Evolutionary conservation across 495 filamentous ascomycete species (phyloP), one percentile per base, ranked within the genome.

Genomic region (Aspergillus bertholletiae): DNA sequence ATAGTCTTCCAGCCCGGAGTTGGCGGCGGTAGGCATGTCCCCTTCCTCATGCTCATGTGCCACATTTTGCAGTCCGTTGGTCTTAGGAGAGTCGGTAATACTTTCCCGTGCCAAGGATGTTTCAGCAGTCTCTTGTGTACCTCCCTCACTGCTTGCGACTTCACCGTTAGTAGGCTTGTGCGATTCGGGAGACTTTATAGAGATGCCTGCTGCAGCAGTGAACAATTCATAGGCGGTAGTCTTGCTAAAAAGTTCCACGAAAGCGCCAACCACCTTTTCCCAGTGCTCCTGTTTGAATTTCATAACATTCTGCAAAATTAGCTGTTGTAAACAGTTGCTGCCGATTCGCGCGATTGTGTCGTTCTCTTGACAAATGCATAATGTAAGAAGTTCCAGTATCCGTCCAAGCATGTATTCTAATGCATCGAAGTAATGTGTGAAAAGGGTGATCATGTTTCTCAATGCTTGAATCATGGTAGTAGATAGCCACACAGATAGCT

Each of bases 391-490:
- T 62, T 97, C 92, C 34, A 99, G 75, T 64, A 97, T 96, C 23
- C 93, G 79, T 63, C 96, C 90, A 18, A 99, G 80, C 95, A 99
- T 97, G 66, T 96, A 93, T 67, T 97, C 90, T 23, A 99, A 74
- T 0, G 90, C 81, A 52, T 96, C 90, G 60, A 97, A 99, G 70
- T 97, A 97, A 69, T 99, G 94, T 0, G 94, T 99, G 65, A 99
- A 97, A 22, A 99, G 83, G 0, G 88, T 92, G 61, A 99, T 97
- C 88, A 99, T 96, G 71, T 96, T 97, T 45, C 94, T 84, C 57
- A 99, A 74, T 15, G 94, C 94, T 69, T 99, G 94, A 43, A 99
- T 99, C 92, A 99, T 97, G 18, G 94, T 99, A 0, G 94, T 99
- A 12, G 92, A 96, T 30, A 99, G 80, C 94, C 94, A 99, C n/a